Evolutionary conservation across 768 basidiomycete species (phyloP).

Genomic region (Mycena crocata): DNA sequence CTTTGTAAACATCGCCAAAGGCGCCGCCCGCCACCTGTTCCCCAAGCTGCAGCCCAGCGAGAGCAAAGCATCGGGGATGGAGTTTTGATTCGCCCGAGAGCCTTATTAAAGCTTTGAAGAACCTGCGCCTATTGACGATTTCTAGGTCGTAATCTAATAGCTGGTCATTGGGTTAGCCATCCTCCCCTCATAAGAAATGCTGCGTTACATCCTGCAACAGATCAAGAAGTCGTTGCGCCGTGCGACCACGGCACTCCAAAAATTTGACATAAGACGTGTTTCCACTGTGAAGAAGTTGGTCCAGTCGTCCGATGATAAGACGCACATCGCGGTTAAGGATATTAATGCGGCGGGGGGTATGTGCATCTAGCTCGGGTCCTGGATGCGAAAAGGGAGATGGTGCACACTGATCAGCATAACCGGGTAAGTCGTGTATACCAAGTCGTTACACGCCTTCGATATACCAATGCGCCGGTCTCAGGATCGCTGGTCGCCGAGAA

Average conservation of each 20-base stretch:
- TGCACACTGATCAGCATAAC: too few relatives aligned
- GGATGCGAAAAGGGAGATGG: too few relatives aligned
- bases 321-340: constrained; percentile 10
- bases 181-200: neutral
- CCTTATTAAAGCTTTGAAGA: constrained; percentile 21
- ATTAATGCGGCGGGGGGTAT: constrained; percentile 20
- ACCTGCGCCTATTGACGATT: neutral
- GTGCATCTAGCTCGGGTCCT: too few relatives aligned
- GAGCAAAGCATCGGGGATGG: constrained; percentile 22
- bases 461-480: too few relatives aligned
- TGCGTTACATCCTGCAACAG: constrained; percentile 24
- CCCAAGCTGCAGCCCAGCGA: constrained; percentile 14
- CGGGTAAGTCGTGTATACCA: too few relatives aligned
- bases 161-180: neutral
- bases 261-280: constrained; percentile 9
- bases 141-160: constrained; percentile 15
- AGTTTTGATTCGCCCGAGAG: constrained; percentile 19
- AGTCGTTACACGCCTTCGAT: too few relatives aligned
- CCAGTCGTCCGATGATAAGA: constrained; percentile 2
- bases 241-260: constrained; percentile 3
- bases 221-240: constrained; percentile 18
- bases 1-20: constrained; percentile 29
- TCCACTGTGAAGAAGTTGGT: constrained; percentile 6
- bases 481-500: too few relatives aligned
- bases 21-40: constrained; percentile 17